These are phyloP conservation scores for Malus domestica DNA, from an alignment of 306 rosid species.

Conservation along the genomic window ASM211411v1 NC_041798.1:2677501-2678000, in stretches of 20 bases:
- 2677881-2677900: not conserved
- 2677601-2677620: no score
- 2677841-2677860: fast-evolving
- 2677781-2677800: not conserved
- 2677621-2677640: not conserved
- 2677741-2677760: no score
- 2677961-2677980: not conserved
- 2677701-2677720: no score
- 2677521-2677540: not conserved
- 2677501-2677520: not conserved
- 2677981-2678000: not conserved
- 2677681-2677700: no score
- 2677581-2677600: no score
- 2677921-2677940: not conserved
- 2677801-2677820: not conserved
- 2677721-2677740: no score
- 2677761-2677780: no score
- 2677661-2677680: no score
- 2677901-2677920: not conserved
- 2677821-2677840: not conserved
- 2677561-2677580: fast-evolving
- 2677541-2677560: fast-evolving
- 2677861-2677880: not conserved
- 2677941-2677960: not conserved
- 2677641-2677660: no score